Percentiles rank a stretch among this genome's conserved stretches.
phyloP scores from a whole-genome alignment of 129 eudicot species.

The Chrysanthemum seticuspe region DNA sequence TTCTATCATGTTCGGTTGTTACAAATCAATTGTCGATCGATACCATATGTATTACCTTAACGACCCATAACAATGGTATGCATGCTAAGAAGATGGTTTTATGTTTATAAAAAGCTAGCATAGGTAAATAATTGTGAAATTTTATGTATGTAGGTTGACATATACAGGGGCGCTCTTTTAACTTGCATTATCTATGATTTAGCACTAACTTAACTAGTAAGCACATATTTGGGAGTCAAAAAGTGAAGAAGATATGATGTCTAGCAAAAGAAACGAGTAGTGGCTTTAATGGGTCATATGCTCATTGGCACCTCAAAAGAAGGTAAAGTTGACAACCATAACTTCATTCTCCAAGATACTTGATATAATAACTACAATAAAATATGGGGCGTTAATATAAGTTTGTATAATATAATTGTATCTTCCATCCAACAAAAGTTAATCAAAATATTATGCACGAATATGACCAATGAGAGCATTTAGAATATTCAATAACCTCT shows the following conservation, averaged over 20 bases:
- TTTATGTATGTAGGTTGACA: no score
- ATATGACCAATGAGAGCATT: no score
- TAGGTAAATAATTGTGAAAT: no score
- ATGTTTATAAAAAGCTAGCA: no score
- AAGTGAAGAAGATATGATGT: conserved; percentile 12
- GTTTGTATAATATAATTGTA: neutral
- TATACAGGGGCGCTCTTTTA: no score
- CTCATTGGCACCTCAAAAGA: conserved; percentile 31
- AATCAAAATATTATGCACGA: conserved; percentile 15
- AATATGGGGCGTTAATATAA: neutral
- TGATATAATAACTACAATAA: neutral
- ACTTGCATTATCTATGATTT: neutral
- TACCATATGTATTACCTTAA: neutral
- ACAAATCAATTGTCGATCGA: conserved; percentile 7
- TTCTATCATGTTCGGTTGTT: conserved; percentile 18
- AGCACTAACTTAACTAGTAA: neutral
- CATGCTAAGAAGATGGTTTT: no score
- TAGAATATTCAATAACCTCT: no score
- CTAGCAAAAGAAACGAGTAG: neutral
- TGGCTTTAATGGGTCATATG: conserved; percentile 34
- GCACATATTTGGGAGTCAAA: conserved; percentile 33
- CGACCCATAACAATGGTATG: no score
- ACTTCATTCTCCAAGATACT: conserved; percentile 28
- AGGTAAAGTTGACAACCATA: conserved; percentile 38
- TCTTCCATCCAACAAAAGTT: conserved; percentile 30